phyloP scores from a whole-genome alignment of 345 rosid species.

The Ailanthus altissimus region DNA sequence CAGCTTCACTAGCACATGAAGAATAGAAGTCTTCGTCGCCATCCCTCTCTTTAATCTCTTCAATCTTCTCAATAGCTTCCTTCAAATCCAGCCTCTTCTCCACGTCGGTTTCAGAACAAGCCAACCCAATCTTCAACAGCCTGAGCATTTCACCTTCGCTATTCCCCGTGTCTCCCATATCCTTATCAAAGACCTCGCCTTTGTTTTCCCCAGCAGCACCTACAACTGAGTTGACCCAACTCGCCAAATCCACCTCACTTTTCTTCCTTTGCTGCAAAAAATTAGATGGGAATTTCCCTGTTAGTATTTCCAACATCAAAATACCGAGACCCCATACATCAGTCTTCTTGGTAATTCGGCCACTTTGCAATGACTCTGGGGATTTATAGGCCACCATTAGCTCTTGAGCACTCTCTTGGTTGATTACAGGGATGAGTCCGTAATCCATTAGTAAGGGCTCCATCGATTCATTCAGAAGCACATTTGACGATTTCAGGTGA shows the following conservation, averaged over 20 bases:
- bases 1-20: constrained; percentile 51
- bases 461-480: constrained; percentile 51
- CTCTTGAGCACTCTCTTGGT: constrained; percentile 73
- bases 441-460: constrained; percentile 78
- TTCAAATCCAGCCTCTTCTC: constrained; percentile 80
- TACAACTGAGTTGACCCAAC: constrained; percentile 50
- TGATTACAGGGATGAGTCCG: constrained; percentile 69
- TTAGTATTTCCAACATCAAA: constrained; percentile 72
- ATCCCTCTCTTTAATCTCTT: constrained; percentile 54
- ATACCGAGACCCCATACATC: constrained; percentile 85
- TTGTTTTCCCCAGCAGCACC: constrained; percentile 27
- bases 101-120: constrained; percentile 63
- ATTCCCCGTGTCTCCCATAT: constrained; percentile 39
- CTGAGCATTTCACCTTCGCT: constrained; percentile 51
- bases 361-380: constrained; percentile 64
- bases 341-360: constrained; percentile 80
- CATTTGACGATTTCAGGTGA: constrained; percentile 85
- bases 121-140: constrained; percentile 64
- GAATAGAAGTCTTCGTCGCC: constrained; percentile 61
- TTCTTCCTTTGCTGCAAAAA: constrained; percentile 44
- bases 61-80: constrained; percentile 60
- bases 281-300: constrained; percentile 63
- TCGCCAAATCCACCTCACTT: constrained; percentile 44
- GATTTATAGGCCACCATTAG: constrained; percentile 90
- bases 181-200: constrained; percentile 52